phyloP scores from a whole-genome alignment of 2,329 filamentous ascomycete species.

The Colletotrichum sp. region DNA sequence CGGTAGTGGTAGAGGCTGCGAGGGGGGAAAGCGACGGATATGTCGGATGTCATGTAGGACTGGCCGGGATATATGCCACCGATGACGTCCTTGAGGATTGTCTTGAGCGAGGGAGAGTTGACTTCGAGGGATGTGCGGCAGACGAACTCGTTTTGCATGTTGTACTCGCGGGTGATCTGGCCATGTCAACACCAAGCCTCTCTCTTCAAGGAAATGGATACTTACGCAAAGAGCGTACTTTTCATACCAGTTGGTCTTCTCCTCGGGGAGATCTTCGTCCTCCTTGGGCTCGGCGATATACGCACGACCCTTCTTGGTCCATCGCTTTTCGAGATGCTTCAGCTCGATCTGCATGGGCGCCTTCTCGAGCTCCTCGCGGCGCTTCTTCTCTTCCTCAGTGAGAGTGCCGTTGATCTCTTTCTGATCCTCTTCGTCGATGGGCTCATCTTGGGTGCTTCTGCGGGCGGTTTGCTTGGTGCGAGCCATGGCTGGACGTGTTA shows the following conservation, averaged over 20 bases:
- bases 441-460: neutral
- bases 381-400: conserved; percentile 25
- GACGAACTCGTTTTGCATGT: conserved; percentile 20
- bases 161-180: conserved; percentile 24
- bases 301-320: conserved; percentile 29
- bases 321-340: conserved; percentile 36
- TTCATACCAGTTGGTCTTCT: conserved; percentile 33
- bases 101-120: conserved; percentile 28
- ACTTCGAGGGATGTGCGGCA: conserved; percentile 22
- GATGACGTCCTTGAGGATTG: conserved; percentile 26
- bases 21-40: conserved; percentile 27
- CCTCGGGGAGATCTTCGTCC: conserved; percentile 29
- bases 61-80: conserved; percentile 27
- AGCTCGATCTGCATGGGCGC: conserved; percentile 32
- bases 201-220: neutral
- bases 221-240: conserved; percentile 32
- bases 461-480: neutral
- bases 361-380: conserved; percentile 27
- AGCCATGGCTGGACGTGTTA: neutral
- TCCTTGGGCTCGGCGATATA: conserved; percentile 34
- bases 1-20: conserved; percentile 31
- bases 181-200: neutral
- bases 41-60: conserved; percentile 26
- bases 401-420: conserved; percentile 16
- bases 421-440: conserved; percentile 23